Evolutionary conservation across 2,329 filamentous ascomycete species (phyloP).

Genomic region (Botryotinia convoluta): DNA sequence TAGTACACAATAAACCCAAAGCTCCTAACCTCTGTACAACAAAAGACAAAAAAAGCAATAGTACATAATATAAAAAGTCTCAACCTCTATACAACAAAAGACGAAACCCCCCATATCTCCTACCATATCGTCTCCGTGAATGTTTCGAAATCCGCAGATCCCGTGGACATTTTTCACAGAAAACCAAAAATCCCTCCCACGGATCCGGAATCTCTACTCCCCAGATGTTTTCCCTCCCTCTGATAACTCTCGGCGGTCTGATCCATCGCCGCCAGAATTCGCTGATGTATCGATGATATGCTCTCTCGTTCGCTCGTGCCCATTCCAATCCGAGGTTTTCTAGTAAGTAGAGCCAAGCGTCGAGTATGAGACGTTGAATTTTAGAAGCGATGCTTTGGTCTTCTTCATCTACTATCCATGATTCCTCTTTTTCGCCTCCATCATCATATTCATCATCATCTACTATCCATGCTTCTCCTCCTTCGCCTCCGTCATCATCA

Average conservation of each 20-base stretch:
- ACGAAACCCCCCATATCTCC: not conserved
- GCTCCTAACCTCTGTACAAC: accelerated
- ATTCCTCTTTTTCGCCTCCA: too few relatives aligned
- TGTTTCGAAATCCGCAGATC: not conserved
- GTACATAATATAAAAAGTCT: not conserved
- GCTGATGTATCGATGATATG: too few relatives aligned
- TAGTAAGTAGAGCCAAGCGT: too few relatives aligned
- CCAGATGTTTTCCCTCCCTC: too few relatives aligned
- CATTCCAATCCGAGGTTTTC: too few relatives aligned
- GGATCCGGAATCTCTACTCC: not conserved
- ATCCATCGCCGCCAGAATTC: too few relatives aligned
- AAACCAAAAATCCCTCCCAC: too few relatives aligned
- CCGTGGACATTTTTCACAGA: accelerated
- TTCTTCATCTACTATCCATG: too few relatives aligned
- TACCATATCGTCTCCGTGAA: not conserved
- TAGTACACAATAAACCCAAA: not conserved
- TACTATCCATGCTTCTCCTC: not conserved
- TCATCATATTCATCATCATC: not conserved
- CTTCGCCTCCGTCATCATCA: not conserved
- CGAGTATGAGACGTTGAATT: too few relatives aligned
- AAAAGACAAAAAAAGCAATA: not conserved
- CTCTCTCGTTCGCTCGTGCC: too few relatives aligned
- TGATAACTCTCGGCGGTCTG: accelerated
- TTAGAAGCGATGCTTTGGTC: too few relatives aligned
- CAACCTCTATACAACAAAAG: not conserved